phyloP scores from a whole-genome alignment of 306 rosid genomes.

The Cucumis melo region DNA sequence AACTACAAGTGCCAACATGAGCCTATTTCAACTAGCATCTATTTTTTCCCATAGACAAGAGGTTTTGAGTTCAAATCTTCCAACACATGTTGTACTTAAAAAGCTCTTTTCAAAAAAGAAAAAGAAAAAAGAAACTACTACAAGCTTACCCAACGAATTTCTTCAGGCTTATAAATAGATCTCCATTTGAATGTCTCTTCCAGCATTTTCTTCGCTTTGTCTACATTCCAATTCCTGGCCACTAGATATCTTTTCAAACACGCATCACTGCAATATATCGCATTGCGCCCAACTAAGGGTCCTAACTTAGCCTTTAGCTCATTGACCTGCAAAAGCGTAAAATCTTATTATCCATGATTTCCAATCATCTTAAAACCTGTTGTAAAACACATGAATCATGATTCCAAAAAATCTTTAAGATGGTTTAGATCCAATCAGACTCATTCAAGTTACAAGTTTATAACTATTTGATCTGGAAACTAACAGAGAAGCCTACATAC shows the following conservation, averaged over 20 bases:
- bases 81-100: no score
- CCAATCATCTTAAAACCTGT: not conserved
- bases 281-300: conserved; percentile 21
- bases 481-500: not conserved
- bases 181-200: conserved; percentile 74
- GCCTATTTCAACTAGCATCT: no score
- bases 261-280: conserved; percentile 24
- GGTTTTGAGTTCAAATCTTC: no score
- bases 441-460: not conserved
- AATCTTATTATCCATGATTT: not conserved
- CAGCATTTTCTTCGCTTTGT: conserved; percentile 62
- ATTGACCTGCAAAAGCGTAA: conserved; percentile 28
- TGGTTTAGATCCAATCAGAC: not conserved
- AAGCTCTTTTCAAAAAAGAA: no score
- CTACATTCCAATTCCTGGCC: conserved; percentile 29
- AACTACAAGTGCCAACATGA: not conserved
- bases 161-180: conserved; percentile 46
- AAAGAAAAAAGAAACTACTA: not conserved
- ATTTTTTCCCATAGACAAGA: no score
- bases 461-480: not conserved
- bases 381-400: not conserved
- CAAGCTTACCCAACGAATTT: conserved; percentile 28
- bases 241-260: conserved; percentile 34
- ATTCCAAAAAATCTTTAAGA: not conserved
- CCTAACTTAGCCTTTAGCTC: conserved; percentile 58